Evolutionary conservation across 805 yeast genomes (phyloP), one percentile per base, ranked within the genome.

Genomic region (Ogataea glucozyma): DNA sequence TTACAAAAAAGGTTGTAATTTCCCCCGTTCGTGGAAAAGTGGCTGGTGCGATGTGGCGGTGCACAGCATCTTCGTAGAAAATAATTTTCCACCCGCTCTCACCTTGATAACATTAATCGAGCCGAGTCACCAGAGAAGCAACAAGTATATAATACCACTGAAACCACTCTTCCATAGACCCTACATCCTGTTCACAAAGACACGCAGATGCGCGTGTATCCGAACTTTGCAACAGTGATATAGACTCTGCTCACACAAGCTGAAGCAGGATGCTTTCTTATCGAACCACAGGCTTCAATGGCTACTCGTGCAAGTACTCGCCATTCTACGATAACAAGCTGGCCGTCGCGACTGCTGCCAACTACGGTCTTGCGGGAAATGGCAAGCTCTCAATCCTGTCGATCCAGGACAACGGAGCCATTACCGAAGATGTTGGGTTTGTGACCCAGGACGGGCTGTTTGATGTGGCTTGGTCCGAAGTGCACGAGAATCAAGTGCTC

Each of bases 401-500:
- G 37, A 85, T 91, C 35, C 77, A 74, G 40, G 77, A 79, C 17
- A 67, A 71, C 47, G 98, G 98, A 1, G 55, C 52, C n/a, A 72
- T 88, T 13, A 55, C 57, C 4, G 74, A 73, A 29, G 79, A 78
- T 34, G 65, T 73, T 4, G 62, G 75, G 12, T 91, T 87, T 69
- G 88, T 88, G 47, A 91, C 98, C 0, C 97, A 91, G 63, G 99
- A 91, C 65, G 96, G 97, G 5, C 69, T 90, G 13, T 89, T 87
- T 56, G 95, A 87, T 56, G 67, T 85, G 1, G 78, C 91, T 0
- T 91, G 98, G 98, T 85, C 90, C 43, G 99, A 91, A 61, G 41
- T 72, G 5, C 91, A 91, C 62, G 97, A 89, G 47, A 89, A 88
- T 63, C 98, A 90, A 54, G 75, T 86, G 1, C 75, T 79, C 3